Base-by-base conservation (phyloP, 1,284 basidiomycete species). In the Anthracocystis panici-leucophaei region DNA sequence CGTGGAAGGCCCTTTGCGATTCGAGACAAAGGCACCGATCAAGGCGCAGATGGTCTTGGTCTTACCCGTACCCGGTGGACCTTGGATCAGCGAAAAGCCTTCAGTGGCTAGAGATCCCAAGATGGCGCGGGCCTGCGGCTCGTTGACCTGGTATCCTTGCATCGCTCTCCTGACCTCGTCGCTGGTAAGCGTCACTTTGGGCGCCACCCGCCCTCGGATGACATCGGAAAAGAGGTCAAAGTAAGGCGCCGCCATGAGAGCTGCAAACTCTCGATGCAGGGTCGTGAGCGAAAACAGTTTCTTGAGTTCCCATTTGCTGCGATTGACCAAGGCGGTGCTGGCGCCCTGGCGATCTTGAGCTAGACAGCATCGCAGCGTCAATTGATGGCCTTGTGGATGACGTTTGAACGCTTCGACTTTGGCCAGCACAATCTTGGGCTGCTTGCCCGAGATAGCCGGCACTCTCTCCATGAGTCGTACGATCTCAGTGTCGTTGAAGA, bases 21-120 rank as follows among this genome's bases (percentile, higher is more conserved):
- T 75, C 41, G 91, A 89, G 41, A 96, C 86, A 82, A 93, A 95
- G 8, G 91, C 90, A 42, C 93, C 91, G 2, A 97, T 92, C n/a
- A 99, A 88, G 20, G 93, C 94, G 79, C 94, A 93, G 75, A 99
- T 99, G 0, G 97, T 99, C 54, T 94, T 97, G 11, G 97, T 99
- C 87, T 99, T 99, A 44, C 97, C 97, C 0, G 97, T 99, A 75
- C 97, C 97, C 1, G 97, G 97, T 29, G 97, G 97, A 52, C 96
- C 97, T 89, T 99, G 97, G 63, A 99, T 96, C 38, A 99, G 87
- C 0, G 91, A 90, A 82, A 99, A 97, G 1, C 95, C 97, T 23
- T 90, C 87, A 18, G 90, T 90, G 11, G 79, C 64, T 76, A 97
- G 88, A 0, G 94, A 90, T 25, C 91, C 91, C 6, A 94, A 84